Evolutionary conservation across 1,284 basidiomycete genomes (phyloP).

Genomic region (Gymnopus androsaceus): DNA sequence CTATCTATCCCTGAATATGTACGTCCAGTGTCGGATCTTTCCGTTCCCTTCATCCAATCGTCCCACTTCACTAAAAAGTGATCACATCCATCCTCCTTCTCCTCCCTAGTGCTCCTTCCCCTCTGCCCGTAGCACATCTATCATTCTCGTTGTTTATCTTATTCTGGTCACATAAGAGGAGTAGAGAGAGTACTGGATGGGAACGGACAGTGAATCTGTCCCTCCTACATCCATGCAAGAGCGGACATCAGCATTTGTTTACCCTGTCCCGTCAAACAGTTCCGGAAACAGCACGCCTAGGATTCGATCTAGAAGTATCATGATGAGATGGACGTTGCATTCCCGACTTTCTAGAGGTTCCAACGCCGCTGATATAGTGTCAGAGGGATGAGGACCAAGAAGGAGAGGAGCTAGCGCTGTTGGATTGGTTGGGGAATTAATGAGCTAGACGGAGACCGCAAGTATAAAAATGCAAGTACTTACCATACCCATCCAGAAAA

Average conservation of each 20-base stretch:
- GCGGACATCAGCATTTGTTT: not conserved
- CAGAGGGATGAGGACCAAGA: slow-evolving; percentile 47
- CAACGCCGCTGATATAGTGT: slow-evolving; percentile 51
- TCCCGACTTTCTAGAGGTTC: slow-evolving; percentile 56
- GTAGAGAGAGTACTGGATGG: no score
- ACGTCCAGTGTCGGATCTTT: no score
- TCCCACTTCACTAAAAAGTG: no score
- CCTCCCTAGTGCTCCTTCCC: no score
- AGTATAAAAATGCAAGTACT: no score
- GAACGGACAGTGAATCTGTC: not conserved
- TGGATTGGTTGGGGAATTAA: not conserved
- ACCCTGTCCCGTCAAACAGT: slow-evolving; percentile 32
- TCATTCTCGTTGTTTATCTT: no score
- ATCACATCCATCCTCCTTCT: no score
- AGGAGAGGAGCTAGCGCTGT: slow-evolving; percentile 43
- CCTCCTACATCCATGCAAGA: not conserved
- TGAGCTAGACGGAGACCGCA: not conserved
- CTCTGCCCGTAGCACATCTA: no score
- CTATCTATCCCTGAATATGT: no score
- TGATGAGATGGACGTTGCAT: slow-evolving; percentile 69
- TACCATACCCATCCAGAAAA: slow-evolving; percentile 8
- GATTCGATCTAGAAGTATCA: slow-evolving; percentile 66
- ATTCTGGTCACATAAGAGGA: no score
- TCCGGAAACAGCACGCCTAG: slow-evolving; percentile 69
- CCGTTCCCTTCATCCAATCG: no score